A percentile compares a stretch with the other conserved stretches of the same genome.
Evolutionary conservation across 2,329 filamentous ascomycete genomes (phyloP).

Genomic region (Penicillium decumbens): DNA sequence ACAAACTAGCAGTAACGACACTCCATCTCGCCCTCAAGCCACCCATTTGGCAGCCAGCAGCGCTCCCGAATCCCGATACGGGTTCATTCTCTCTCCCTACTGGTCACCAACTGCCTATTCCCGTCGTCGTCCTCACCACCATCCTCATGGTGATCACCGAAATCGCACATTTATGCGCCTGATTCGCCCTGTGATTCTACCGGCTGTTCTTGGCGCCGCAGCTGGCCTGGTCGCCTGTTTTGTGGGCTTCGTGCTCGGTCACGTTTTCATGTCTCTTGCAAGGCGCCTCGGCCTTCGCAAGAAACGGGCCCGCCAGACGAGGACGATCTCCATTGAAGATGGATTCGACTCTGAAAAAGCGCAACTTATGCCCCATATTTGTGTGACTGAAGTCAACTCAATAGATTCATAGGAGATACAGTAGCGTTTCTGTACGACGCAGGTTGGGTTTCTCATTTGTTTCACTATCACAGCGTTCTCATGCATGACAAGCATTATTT

Average conservation of each 20-base stretch:
- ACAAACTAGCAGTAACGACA: not conserved
- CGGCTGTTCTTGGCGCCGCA: constrained; percentile 35
- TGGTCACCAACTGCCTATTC: constrained; percentile 14
- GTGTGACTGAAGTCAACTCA: constrained; percentile 4
- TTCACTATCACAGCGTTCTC: not conserved
- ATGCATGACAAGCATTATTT: constrained; percentile 7
- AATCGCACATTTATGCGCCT: constrained; percentile 23
- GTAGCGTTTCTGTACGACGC: constrained; percentile 6
- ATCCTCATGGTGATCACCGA: constrained; percentile 18
- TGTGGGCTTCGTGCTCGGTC: constrained; percentile 37
- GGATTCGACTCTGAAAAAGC: constrained; percentile 16
- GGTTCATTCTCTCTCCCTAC: constrained; percentile 18
- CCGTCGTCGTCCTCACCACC: constrained; percentile 22
- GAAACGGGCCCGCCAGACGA: not conserved
- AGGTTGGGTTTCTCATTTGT: not conserved
- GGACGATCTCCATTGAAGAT: constrained; percentile 8
- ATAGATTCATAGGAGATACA: not conserved
- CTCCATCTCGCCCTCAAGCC: not conserved
- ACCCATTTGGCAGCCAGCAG: not conserved
- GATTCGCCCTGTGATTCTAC: constrained; percentile 37
- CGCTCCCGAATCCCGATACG: constrained; percentile 9
- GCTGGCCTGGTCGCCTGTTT: constrained; percentile 37
- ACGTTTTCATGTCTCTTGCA: constrained; percentile 15
- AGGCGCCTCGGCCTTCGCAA: constrained; percentile 10
- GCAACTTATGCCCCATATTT: constrained; percentile 9